Conservation (phyloP, 2,329 filamentous ascomycete genomes). For the Fusarium sp. region DNA sequence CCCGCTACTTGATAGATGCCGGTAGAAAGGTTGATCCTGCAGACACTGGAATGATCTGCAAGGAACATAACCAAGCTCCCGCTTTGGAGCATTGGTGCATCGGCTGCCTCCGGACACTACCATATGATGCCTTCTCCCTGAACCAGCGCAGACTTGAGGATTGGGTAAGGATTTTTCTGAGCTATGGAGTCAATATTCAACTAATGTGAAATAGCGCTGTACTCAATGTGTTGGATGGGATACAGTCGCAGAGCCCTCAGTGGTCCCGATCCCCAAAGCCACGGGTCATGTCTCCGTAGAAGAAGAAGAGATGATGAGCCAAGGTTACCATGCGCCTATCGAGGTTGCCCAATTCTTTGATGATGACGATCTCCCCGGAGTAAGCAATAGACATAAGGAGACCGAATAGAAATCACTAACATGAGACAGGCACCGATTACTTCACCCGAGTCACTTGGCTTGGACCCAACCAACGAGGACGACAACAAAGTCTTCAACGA, state of each 20-base stretch:
- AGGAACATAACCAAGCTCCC: constrained; percentile 46
- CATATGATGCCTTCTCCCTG: constrained; percentile 47
- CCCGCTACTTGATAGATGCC: constrained; percentile 28
- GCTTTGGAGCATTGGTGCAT: constrained; percentile 48
- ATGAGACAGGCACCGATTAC: constrained; percentile 46
- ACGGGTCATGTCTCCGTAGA: constrained; percentile 51
- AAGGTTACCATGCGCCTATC: constrained; percentile 20
- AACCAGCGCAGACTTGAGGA: constrained; percentile 44
- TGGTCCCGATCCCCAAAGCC: constrained; percentile 47
- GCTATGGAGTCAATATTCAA: background rate
- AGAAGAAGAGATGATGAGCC: constrained; percentile 34
- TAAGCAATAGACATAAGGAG: constrained; percentile 1
- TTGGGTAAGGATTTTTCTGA: constrained; percentile 43
- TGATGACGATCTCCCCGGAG: constrained; percentile 32
- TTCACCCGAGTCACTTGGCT: constrained; percentile 36
- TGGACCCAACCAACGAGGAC: constrained; percentile 19
- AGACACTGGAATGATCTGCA: constrained; percentile 53
- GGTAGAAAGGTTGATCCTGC: background rate
- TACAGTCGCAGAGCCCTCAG: constrained; percentile 50
- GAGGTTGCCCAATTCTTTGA: constrained; percentile 46
- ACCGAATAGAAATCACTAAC: constrained; percentile 5
- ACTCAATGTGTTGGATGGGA: constrained; percentile 52
- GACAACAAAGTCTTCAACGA: background rate
- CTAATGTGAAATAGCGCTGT: constrained; percentile 48
- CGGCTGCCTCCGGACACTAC: constrained; percentile 47